These are phyloP conservation scores for Pneumocystis canis DNA, from an alignment of 1,139 yeast genomes.

Conservation along the genomic window DNA sequence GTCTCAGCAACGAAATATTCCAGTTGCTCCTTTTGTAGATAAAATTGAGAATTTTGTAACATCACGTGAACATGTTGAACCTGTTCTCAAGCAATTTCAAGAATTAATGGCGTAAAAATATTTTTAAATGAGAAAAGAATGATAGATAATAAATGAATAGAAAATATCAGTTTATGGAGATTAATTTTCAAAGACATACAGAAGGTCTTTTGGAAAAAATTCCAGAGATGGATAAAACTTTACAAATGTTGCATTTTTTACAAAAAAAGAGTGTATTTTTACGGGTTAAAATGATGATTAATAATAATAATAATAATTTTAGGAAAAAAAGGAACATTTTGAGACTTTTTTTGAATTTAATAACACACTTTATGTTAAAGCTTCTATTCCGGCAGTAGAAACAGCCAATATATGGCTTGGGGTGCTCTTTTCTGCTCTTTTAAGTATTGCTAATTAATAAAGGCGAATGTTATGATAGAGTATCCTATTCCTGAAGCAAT, in stretches of 20 bases:
- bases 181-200: conserved; percentile 52
- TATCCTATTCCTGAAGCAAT: conserved; percentile 83
- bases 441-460: background rate
- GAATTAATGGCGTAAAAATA: conserved; percentile 29
- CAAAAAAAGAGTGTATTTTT: conserved; percentile 30
- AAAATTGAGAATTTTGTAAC: conserved; percentile 62
- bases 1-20: conserved; percentile 68
- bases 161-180: conserved; percentile 68
- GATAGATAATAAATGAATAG: conserved; percentile 11
- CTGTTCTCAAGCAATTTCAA: conserved; percentile 54
- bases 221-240: conserved; percentile 78
- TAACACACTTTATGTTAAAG: conserved; percentile 80
- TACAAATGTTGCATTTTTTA: conserved; percentile 54
- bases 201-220: conserved; percentile 57
- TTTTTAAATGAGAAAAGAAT: background rate
- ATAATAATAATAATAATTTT: background rate
- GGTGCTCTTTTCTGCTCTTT: conserved; percentile 11
- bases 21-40: conserved; percentile 89
- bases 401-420: conserved; percentile 85
- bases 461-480: conserved; percentile 91
- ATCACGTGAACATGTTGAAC: conserved; percentile 56
- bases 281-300: background rate
- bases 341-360: conserved; percentile 70
- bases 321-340: conserved; percentile 10
- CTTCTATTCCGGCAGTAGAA: conserved; percentile 47